Conservation (phyloP, 331 rosid genomes). For the Acacia pycnantha region DNA sequence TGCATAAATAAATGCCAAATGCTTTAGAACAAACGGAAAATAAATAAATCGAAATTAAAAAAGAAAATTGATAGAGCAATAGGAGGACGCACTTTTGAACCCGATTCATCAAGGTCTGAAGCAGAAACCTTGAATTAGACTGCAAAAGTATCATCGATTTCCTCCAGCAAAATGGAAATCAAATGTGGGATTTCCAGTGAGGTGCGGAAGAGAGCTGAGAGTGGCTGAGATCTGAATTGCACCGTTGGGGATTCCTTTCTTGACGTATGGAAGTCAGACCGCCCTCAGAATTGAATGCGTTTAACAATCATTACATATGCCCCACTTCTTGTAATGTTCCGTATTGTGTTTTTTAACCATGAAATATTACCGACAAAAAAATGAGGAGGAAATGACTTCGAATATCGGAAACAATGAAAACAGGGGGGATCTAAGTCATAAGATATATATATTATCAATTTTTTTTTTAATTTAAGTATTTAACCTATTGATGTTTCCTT, state of each 20-base stretch:
- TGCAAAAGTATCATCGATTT: conserved; percentile 83
- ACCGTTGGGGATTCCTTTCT: conserved; percentile 17
- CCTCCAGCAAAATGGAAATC: not conserved
- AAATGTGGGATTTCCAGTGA: not conserved
- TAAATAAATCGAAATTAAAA: not conserved
- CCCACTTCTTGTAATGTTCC: no score
- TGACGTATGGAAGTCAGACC: not conserved
- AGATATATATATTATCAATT: no score
- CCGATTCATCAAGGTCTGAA: conserved; percentile 76
- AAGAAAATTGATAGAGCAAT: not conserved
- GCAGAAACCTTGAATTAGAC: conserved; percentile 91
- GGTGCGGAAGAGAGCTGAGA: not conserved
- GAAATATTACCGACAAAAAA: no score
- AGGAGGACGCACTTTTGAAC: conserved; percentile 57
- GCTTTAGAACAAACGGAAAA: not conserved
- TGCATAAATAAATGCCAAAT: not conserved
- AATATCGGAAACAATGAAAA: no score
- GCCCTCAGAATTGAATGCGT: not conserved
- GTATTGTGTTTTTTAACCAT: no score
- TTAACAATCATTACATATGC: no score
- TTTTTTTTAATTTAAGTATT: no score
- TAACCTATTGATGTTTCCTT: no score
- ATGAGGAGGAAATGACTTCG: no score
- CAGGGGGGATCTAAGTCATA: no score
- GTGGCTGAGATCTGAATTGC: not conserved